Percentiles rank a stretch among this genome's conserved stretches.
phyloP scores from a whole-genome alignment of 2,329 filamentous ascomycete species.

The Neonectria ditissima region DNA sequence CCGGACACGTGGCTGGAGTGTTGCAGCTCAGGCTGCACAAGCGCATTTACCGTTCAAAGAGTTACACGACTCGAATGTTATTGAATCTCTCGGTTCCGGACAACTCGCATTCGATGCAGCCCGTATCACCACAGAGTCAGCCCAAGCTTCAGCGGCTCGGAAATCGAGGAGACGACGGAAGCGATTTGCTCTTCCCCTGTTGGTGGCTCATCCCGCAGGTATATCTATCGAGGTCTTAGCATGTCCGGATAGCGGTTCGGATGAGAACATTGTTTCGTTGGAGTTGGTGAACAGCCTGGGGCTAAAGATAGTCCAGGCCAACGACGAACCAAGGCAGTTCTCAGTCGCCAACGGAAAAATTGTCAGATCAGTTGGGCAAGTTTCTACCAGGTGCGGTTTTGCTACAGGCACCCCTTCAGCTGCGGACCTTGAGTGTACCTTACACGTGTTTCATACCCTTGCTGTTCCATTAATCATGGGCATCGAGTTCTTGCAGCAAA shows the following conservation, averaged over 20 bases:
- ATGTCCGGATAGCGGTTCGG: conserved; percentile 18
- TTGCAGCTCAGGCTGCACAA: background rate
- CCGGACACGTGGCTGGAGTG: no score
- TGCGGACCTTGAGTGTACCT: background rate
- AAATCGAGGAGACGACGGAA: background rate
- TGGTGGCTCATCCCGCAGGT: no score
- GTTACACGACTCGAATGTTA: no score
- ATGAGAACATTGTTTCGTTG: conserved; percentile 19
- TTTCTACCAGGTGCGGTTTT: background rate
- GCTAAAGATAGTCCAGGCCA: background rate
- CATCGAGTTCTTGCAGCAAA: conserved; percentile 3
- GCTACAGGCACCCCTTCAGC: background rate
- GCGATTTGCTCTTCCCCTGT: conserved; percentile 1
- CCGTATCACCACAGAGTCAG: no score
- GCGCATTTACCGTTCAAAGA: background rate
- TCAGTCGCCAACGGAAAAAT: conserved; percentile 11
- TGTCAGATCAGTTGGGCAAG: background rate
- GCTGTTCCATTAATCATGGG: conserved; percentile 22
- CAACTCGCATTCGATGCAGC: no score
- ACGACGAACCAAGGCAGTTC: background rate
- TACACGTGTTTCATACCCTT: conserved; percentile 11
- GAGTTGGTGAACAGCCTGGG: background rate
- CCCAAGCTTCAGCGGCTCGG: no score
- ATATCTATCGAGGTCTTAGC: background rate
- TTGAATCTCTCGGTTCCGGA: no score